phyloP scores from a whole-genome alignment of 495 filamentous ascomycete genomes.

The Durotheca rogersii region DNA sequence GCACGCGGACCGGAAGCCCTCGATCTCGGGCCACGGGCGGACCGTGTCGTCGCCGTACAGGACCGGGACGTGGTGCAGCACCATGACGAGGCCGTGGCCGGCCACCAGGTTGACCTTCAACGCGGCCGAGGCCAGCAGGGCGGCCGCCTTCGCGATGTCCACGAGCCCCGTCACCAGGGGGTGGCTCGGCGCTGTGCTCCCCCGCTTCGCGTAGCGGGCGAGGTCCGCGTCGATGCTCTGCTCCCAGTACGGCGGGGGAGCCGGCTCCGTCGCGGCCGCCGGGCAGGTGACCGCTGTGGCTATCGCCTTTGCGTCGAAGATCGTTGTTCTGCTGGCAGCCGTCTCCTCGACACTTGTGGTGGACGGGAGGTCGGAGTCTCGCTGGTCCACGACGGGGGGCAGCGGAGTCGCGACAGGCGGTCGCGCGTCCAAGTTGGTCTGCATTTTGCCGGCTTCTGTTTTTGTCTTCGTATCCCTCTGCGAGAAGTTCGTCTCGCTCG shows the following conservation, averaged over 20 bases:
- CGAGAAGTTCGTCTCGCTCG: no score
- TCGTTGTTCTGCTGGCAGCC: no score
- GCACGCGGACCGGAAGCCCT: constrained; percentile 57
- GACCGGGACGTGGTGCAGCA: constrained; percentile 67
- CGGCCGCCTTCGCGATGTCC: constrained; percentile 42
- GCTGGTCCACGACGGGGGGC: no score
- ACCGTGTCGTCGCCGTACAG: constrained; percentile 66
- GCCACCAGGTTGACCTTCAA: constrained; percentile 63
- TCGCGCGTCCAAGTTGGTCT: no score
- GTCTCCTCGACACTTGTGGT: no score
- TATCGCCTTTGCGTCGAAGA: no score
- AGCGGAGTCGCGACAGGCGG: no score
- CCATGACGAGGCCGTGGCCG: constrained; percentile 60
- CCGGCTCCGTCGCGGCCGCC: no score
- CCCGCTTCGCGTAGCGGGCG: constrained; percentile 1
- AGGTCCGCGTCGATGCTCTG: background rate
- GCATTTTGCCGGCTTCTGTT: no score
- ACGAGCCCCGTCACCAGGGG: constrained; percentile 23
- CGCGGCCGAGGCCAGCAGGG: constrained; percentile 50
- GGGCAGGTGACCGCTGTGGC: no score
- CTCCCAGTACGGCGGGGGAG: constrained; percentile 14
- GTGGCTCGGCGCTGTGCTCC: constrained; percentile 22
- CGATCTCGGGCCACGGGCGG: constrained; percentile 57
- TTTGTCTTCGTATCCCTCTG: no score
- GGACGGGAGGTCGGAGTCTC: no score